phyloP scores from a whole-genome alignment of 2,329 filamentous ascomycete genomes.

The Chalara sp. region DNA sequence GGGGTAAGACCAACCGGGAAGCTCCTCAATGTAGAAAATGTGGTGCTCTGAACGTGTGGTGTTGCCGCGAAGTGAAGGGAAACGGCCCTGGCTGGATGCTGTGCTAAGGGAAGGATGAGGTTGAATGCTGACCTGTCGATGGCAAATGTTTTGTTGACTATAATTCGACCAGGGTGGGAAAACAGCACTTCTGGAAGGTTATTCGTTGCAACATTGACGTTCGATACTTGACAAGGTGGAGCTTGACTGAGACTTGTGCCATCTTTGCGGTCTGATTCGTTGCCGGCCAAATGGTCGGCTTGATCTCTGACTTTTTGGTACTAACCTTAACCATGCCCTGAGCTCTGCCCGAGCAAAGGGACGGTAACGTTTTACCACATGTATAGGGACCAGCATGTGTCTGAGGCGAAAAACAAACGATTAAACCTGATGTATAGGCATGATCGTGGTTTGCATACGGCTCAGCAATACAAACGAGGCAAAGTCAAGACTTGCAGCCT shows the following conservation, averaged over 20 bases:
- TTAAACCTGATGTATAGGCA: no score
- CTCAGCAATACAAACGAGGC: no score
- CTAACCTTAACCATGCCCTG: no score
- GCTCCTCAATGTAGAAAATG: slow-evolving; percentile 6
- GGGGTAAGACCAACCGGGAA: slow-evolving; percentile 21
- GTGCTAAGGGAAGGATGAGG: slow-evolving; percentile 14
- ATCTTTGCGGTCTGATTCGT: slow-evolving; percentile 3
- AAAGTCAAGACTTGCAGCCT: no score
- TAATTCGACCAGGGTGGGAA: neutral
- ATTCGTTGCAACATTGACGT: slow-evolving; percentile 15
- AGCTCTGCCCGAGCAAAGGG: no score
- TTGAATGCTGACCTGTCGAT: slow-evolving; percentile 22
- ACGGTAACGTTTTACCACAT: no score
- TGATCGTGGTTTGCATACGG: no score
- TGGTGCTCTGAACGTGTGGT: slow-evolving; percentile 10
- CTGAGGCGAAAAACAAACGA: no score
- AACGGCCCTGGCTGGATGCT: slow-evolving; percentile 11
- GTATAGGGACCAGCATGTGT: no score
- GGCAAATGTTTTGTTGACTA: slow-evolving; percentile 4
- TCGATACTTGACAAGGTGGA: slow-evolving; percentile 12
- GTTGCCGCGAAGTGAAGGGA: slow-evolving; percentile 8
- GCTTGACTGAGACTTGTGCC: slow-evolving; percentile 9
- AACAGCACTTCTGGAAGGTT: slow-evolving; percentile 8
- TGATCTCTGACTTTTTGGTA: no score
- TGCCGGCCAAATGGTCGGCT: neutral